Evolutionary conservation across 1,284 basidiomycete genomes (phyloP).

Genomic region (Waitea zeae): DNA sequence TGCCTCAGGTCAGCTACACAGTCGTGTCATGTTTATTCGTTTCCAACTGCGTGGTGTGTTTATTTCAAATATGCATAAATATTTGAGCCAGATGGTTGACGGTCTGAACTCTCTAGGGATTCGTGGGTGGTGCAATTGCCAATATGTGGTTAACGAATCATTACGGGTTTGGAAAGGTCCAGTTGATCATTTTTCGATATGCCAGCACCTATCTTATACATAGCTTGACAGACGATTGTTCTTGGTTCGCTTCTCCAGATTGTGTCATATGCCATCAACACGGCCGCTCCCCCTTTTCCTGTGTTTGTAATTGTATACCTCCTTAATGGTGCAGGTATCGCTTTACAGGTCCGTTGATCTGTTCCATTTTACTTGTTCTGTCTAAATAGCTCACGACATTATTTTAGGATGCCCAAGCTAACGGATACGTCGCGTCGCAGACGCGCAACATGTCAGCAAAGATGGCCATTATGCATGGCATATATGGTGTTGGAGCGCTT

Average conservation of each 20-base stretch:
- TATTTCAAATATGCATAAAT: neutral
- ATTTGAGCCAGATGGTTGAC: conserved; percentile 2
- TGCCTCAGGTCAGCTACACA: conserved; percentile 20
- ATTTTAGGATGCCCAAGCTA: conserved; percentile 33
- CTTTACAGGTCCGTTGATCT: conserved; percentile 22
- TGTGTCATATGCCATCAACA: conserved; percentile 33
- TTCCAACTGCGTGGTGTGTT: conserved; percentile 27
- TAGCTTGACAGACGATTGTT: conserved; percentile 2
- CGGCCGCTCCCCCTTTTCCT: conserved; percentile 46
- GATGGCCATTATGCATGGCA: conserved; percentile 48
- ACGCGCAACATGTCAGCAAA: conserved; percentile 26
- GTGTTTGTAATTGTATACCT: conserved; percentile 37
- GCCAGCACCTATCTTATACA: neutral
- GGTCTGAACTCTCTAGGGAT: conserved; percentile 19
- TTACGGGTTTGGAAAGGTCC: conserved; percentile 41
- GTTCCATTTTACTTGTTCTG: neutral
- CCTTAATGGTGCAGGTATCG: conserved; percentile 46
- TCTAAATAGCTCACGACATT: neutral
- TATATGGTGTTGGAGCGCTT: conserved; percentile 33
- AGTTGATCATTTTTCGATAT: neutral
- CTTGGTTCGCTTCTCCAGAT: conserved; percentile 10
- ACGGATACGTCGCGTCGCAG: conserved; percentile 32
- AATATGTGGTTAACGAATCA: conserved; percentile 33
- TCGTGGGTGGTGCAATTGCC: conserved; percentile 23
- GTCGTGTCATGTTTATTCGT: conserved; percentile 41